Percentiles rank a stretch among this genome's conserved stretches.
Conservation (phyloP, 371 early-diverging fungal genomes). For the Mortierella sp. region DNA sequence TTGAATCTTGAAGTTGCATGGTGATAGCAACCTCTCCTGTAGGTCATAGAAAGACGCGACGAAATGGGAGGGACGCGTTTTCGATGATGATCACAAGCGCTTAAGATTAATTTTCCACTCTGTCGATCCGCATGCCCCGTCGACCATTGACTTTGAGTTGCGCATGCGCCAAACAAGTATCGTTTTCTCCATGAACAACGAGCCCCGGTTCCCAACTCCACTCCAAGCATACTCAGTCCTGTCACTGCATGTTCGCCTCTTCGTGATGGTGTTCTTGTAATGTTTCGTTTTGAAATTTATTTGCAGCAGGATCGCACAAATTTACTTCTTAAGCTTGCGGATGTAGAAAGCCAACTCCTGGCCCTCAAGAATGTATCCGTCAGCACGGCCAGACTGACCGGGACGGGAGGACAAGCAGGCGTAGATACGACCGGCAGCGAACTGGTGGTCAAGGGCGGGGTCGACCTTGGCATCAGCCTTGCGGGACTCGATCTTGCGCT, state of each 20-base stretch:
- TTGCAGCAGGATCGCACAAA: slow-evolving; percentile 21
- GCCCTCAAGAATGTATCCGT: slow-evolving; percentile 99
- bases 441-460: slow-evolving; percentile 93
- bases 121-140: too few relatives aligned
- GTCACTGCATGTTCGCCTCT: background rate
- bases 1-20: too few relatives aligned
- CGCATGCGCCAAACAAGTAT: too few relatives aligned
- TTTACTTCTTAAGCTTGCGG: slow-evolving; percentile 84
- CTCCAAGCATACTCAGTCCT: too few relatives aligned
- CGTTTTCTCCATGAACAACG: background rate
- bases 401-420: slow-evolving; percentile 98
- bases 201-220: too few relatives aligned
- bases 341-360: slow-evolving; percentile 98
- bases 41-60: too few relatives aligned
- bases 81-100: too few relatives aligned
- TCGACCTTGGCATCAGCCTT: slow-evolving; percentile 89
- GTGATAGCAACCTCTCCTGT: too few relatives aligned
- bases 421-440: slow-evolving; percentile 97
- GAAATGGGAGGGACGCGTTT: too few relatives aligned
- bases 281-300: slow-evolving; percentile 14
- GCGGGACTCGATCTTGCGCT: slow-evolving; percentile 91
- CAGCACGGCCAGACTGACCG: slow-evolving; percentile 98
- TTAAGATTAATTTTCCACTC: too few relatives aligned
- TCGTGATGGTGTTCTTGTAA: background rate
- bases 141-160: too few relatives aligned